Evolutionary conservation across 176 grass and related monocot genomes (phyloP), one percentile per base, ranked within the genome.

Genomic region (Oryza officinalis): DNA sequence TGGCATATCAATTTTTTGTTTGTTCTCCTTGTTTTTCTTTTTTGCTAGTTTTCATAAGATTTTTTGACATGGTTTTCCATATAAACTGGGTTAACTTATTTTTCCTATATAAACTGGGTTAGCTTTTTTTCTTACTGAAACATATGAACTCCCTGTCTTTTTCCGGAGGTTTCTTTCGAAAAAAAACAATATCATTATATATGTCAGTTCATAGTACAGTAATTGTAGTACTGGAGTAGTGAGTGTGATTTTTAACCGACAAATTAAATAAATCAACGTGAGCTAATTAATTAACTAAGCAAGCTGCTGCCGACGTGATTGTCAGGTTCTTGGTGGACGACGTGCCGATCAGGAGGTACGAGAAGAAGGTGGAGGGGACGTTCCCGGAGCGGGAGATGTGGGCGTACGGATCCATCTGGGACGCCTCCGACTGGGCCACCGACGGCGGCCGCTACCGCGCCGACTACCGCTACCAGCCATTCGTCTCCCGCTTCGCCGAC

Each of bases 391-490:
- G 86, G 28, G 87, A 87, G 81, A 91, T 89, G 88, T 91, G 88
- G 88, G 81, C 74, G 41, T 88, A 91, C 49, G 92, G 86, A 27
- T 91, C 92, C 75, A 91, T 94, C 77, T 91, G 86, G 92, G 92
- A 94, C 27, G 86, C 92, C 63, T 93, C 94, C 2, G 82, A 85
- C 25, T 96, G 94, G 94, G 94, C 94, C 41, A 96, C 94, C 3
- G 91, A 96, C 40, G 77, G 87, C 69, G 94, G 94, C 23, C 81
- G 86, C 40, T 78, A 93, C 89, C 65, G 84, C n/a, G 91, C 94
- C 10, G 88, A 96, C 85, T 96, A 96, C 81, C 80, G 78, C 18
- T 96, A 91, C 84, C 91, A 93, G 73, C 94, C 94, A 0, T 96
- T 96, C 60, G 86, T 96, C 1, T 91, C 88, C 0, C 82, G 33